phyloP scores from a whole-genome alignment of 306 rosid species.

The Casuarina cunninghamiana region DNA sequence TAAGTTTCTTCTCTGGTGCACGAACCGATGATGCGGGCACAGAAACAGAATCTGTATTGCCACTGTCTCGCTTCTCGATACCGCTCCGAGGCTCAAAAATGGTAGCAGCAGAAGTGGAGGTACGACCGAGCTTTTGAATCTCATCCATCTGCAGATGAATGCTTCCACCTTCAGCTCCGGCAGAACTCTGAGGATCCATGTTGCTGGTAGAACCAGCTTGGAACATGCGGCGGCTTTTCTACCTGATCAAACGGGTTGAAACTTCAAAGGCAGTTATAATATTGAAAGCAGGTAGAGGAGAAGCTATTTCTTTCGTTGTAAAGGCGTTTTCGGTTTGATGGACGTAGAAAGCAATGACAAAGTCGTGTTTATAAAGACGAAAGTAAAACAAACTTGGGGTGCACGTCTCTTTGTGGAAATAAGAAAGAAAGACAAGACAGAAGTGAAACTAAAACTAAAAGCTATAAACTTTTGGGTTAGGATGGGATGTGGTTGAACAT shows the following conservation, averaged over 20 bases:
- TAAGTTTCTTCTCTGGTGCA: constrained; percentile 86
- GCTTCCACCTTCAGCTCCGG: constrained; percentile 37
- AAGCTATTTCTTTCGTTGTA: neutral
- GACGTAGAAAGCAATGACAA: neutral
- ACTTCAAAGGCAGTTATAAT: neutral
- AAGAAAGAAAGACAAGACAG: constrained; percentile 27
- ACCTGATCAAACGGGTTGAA: neutral
- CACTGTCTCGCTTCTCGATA: constrained; percentile 50
- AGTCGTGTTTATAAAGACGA: constrained; percentile 11
- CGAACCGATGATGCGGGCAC: constrained; percentile 28
- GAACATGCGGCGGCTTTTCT: neutral
- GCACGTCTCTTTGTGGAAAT: constrained; percentile 47
- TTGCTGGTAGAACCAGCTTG: neutral
- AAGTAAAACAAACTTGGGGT: constrained; percentile 41
- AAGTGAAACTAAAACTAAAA: no score
- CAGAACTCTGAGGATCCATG: constrained; percentile 50
- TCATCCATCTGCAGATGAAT: constrained; percentile 49
- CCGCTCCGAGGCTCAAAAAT: constrained; percentile 55
- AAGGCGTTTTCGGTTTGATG: neutral
- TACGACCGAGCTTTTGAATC: constrained; percentile 43
- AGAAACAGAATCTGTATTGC: constrained; percentile 17
- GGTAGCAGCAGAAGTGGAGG: constrained; percentile 42
- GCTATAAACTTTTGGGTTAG: no score
- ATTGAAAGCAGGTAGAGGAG: neutral
- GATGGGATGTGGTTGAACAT: no score